Base-by-base conservation (phyloP, 371 early-diverging fungal genomes). In the Cladochytrium tenue region DNA sequence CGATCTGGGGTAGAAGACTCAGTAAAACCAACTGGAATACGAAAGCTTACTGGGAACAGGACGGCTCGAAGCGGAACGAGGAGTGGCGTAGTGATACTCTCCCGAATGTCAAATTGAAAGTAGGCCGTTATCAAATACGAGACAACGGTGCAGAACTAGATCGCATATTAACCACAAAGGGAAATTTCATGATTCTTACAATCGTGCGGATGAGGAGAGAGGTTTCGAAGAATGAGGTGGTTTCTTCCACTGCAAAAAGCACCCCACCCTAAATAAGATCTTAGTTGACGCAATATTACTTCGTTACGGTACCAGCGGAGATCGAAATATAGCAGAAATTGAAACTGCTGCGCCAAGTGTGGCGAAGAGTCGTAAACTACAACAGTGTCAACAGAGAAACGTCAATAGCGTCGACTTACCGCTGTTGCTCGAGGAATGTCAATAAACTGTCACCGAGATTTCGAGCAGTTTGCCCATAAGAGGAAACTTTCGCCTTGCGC, bases 161-260 rank as follows among this genome's bases (percentile, higher is more conserved):
- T 20, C 43, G 20, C 20, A 13, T 43, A 43, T 7, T 7, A 43
- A 43, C 43, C 7, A 43, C 43, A 15, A 7, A 10, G 3, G 13
- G n/a, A 25, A n/a, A 32, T 17, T 27, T 35, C 26, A 59, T 50
- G 13, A 34, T 63, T 2, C 63, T 52, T 33, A 67, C 62, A 10
- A 64, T 32, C 3, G 72, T 62, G 25, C 70, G 35, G 32, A 70
- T 63, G 17, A 76, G 50, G 3, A 72, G 35, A 17, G 61, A 58
- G 36, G 70, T 70, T 53, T 76, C 76, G 51, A 68, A 76, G 62
- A 73, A 76, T 4, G 68, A 68, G 13, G 71, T 70, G 15, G 76
- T 63, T 60, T 73, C 76, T 56, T 76, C 76, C n/a, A 76, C 62
- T 1, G 76, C 71, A 62, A 76, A 76, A 61, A 76, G 53, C 1